phyloP scores from a whole-genome alignment of 495 filamentous ascomycete species.

The Aspergillus sclerotioniger region DNA sequence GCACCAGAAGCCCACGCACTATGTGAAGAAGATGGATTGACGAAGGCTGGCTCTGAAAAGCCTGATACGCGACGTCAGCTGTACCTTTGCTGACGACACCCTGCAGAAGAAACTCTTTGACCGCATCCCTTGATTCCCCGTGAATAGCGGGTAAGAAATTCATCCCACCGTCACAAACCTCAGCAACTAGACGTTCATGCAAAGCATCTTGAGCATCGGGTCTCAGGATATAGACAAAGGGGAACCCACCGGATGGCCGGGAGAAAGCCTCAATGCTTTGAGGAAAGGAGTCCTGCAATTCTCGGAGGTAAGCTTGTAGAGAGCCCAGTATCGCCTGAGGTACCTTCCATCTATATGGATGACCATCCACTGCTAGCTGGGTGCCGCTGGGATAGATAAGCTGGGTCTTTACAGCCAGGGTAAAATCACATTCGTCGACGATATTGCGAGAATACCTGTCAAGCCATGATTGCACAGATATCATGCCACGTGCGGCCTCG shows the following conservation, averaged over 20 bases:
- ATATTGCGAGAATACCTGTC: conserved; percentile 48
- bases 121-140: neutral
- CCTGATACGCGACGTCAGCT: neutral
- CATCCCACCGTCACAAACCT: conserved; percentile 13
- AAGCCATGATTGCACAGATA: conserved; percentile 39
- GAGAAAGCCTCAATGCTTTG: conserved; percentile 37
- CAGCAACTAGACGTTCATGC: conserved; percentile 6
- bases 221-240: conserved; percentile 19
- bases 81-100: neutral
- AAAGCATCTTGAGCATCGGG: conserved; percentile 19
- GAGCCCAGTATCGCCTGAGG: conserved; percentile 52
- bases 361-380: conserved; percentile 53
- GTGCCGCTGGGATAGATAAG: conserved; percentile 65
- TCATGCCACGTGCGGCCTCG: neutral
- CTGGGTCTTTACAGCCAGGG: conserved; percentile 56
- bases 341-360: conserved; percentile 57
- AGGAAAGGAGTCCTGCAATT: conserved; percentile 23
- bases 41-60: neutral
- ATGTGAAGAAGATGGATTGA: conserved; percentile 43
- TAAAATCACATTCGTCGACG: conserved; percentile 65
- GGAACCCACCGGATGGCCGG: conserved; percentile 17
- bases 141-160: conserved; percentile 21
- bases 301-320: conserved; percentile 28
- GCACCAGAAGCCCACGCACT: conserved; percentile 59
- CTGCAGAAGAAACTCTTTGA: conserved; percentile 14